Base-by-base conservation (phyloP, 106 monocot genomes). In the Iris macrosiphon region DNA sequence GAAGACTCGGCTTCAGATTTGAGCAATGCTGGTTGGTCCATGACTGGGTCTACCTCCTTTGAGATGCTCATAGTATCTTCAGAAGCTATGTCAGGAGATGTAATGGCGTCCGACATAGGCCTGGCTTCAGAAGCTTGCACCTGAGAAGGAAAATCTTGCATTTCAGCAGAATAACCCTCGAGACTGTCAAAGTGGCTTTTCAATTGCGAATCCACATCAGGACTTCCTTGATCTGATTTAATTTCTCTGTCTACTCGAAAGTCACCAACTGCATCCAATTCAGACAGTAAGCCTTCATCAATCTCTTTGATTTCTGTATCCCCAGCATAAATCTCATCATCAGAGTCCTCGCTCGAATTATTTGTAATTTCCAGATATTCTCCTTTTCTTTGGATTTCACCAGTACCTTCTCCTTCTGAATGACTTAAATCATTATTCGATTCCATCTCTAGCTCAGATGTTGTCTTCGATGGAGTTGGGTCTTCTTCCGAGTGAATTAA, bases 251-350 rank as follows among this genome's bases (percentile, higher is more conserved):
- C 49, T 6, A 73, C 55, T 12, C 28, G 31, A 55, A 72, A 87
- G 9, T 87, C 83, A 72, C 80, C 75, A 41, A 80, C 80, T 5
- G 43, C 72, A 69, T 93, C 87, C 65, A 83, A 39, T 48, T 93
- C 87, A 9, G 67, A 51, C 22, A 83, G 57, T 17, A 80, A 66
- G 44, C 42, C 49, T 67, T 76, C 81, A 62, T 81, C 76, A 41
- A 79, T 65, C 1, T 35, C 37, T 25, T 59, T 46, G 15, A 68
- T 50, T 45, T 72, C 76, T 19, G 63, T 20, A 8, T 57, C 33
- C 29, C 54, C 57, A 40, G 60, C 64, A 49, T 45, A 55, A 24
- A 54, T 29, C 13, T n/a, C 49, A 49, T 64, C 54, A 37, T 48
- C 66, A 40, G 40, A 59, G 29, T 80, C 74, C 16, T 58, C 73